Percentiles rank a stretch among this genome's conserved stretches.
phyloP scores from a whole-genome alignment of 176 grass and related monocot species.

The Cenchrus fungigraminus region DNA sequence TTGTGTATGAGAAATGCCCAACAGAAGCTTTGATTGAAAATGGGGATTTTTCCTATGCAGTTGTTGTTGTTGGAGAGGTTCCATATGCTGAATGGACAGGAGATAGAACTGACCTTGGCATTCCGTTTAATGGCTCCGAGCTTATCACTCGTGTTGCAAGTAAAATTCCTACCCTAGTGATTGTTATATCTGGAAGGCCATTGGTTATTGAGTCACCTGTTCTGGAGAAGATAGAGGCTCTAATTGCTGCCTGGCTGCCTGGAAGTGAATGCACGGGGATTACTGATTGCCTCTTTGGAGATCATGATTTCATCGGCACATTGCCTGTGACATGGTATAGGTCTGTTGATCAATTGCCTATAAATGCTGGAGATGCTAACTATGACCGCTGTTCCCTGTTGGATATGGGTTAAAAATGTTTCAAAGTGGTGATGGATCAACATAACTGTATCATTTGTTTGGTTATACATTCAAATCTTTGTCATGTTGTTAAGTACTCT shows the following conservation, averaged over 20 bases:
- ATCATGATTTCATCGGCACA: slow-evolving; percentile 73
- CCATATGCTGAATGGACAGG: slow-evolving; percentile 71
- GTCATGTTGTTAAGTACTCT: slow-evolving; percentile 1
- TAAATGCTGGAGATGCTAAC: slow-evolving; percentile 51
- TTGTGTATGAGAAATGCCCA: slow-evolving; percentile 63
- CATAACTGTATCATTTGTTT: slow-evolving; percentile 1
- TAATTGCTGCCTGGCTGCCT: slow-evolving; percentile 84
- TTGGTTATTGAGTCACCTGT: slow-evolving; percentile 67
- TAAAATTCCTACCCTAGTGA: slow-evolving; percentile 64
- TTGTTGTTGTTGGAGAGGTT: slow-evolving; percentile 82
- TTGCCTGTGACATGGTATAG: slow-evolving; percentile 83
- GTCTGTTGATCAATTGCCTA: slow-evolving; percentile 72
- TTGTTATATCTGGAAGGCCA: slow-evolving; percentile 79
- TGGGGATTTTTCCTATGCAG: slow-evolving; percentile 61
- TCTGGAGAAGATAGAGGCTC: slow-evolving; percentile 63
- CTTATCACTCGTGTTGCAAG: slow-evolving; percentile 54
- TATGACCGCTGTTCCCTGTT: slow-evolving; percentile 80
- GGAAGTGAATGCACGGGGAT: slow-evolving; percentile 78
- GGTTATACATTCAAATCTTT: slow-evolving; percentile 27
- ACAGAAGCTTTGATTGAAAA: slow-evolving; percentile 55
- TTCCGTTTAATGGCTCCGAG: slow-evolving; percentile 61
- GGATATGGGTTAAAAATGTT: slow-evolving; percentile 77
- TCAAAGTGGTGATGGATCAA: not conserved
- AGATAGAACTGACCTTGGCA: slow-evolving; percentile 73
- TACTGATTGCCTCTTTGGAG: slow-evolving; percentile 82